Conservation (phyloP, 2,329 filamentous ascomycete species). For the Emydomyces testavorans region DNA sequence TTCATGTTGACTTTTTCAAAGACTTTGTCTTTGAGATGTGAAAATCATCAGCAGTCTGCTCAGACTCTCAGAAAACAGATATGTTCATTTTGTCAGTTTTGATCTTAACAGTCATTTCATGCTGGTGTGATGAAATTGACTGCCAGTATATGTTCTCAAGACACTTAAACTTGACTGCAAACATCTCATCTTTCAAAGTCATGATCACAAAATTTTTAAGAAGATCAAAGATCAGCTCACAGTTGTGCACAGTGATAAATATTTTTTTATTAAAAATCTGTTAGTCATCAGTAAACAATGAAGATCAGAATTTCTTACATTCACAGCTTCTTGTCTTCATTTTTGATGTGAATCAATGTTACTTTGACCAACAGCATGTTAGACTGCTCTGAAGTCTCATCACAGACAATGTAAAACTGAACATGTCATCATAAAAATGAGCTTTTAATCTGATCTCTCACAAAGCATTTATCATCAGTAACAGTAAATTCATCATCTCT, state of each 20-base stretch:
- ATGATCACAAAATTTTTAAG: not conserved
- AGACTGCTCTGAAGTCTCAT: not conserved
- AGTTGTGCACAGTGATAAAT: not conserved
- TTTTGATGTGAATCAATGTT: not conserved
- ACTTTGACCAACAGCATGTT: not conserved
- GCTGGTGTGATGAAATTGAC: no score
- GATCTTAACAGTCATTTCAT: no score
- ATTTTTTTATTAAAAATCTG: not conserved
- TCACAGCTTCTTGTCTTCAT: no score
- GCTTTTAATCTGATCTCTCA: not conserved
- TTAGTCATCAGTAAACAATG: not conserved
- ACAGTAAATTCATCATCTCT: not conserved
- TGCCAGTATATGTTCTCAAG: no score
- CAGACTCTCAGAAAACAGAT: no score
- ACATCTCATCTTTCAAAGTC: not conserved
- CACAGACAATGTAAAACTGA: slow-evolving; percentile 2
- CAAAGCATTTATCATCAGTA: slow-evolving; percentile 2
- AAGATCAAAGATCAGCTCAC: not conserved
- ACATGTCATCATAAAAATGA: slow-evolving; percentile 2
- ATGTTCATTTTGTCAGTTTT: no score
- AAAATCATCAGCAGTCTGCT: no score
- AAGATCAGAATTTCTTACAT: no score
- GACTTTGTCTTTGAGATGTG: no score
- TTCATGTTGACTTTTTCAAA: no score
- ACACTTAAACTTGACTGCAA: no score